phyloP scores from a whole-genome alignment of 2,329 filamentous ascomycete genomes.

The Neopestalotiopsis sp. region DNA sequence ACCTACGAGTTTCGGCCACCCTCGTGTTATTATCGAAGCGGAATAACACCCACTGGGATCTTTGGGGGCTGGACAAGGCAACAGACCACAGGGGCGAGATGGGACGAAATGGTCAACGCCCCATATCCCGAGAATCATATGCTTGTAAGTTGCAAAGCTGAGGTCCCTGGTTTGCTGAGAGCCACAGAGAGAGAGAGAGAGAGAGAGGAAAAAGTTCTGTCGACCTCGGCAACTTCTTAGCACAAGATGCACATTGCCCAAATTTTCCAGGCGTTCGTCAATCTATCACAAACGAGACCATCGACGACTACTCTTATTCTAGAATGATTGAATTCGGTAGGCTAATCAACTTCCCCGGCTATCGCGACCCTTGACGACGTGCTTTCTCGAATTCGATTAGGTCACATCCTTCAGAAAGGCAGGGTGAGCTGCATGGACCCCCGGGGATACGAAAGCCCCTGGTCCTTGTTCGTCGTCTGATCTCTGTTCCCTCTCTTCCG shows the following conservation, averaged over 20 bases:
- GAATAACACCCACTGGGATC: background rate
- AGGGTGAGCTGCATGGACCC: constrained; percentile 21
- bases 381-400: constrained; percentile 13
- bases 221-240: background rate
- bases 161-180: background rate
- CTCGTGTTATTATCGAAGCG: background rate
- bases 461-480: constrained; percentile 24
- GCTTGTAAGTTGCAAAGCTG: background rate
- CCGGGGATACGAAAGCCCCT: constrained; percentile 12
- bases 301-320: constrained; percentile 1
- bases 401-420: constrained; percentile 22
- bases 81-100: constrained; percentile 1
- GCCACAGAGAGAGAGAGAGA: background rate
- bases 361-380: constrained; percentile 13
- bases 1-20: background rate
- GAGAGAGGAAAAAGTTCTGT: background rate
- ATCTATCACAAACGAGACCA: constrained; percentile 1
- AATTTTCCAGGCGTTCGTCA: background rate
- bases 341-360: constrained; percentile 3
- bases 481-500: constrained; percentile 20
- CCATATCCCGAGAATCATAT: background rate
- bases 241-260: background rate
- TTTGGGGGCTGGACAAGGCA: background rate
- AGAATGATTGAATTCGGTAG: background rate
- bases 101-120: constrained; percentile 11